phyloP scores from a whole-genome alignment of 352 stramenopile genomes.

The Elongisporangium undulatum region DNA sequence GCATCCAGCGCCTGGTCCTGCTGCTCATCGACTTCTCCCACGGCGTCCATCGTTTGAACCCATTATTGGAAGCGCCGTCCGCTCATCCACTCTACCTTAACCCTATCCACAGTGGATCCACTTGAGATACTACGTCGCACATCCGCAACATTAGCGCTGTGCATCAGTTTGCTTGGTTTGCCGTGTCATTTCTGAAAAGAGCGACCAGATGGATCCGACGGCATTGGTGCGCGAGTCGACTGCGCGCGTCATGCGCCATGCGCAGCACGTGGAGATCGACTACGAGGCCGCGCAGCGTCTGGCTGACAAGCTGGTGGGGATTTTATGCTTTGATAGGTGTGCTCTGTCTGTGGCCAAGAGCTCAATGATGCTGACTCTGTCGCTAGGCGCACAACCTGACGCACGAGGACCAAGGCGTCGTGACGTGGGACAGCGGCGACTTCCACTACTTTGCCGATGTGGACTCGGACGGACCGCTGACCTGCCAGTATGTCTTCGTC shows the following conservation, averaged over 20 bases:
- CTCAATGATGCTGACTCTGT: background rate
- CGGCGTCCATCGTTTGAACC: too few species aligned
- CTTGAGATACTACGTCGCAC: too few species aligned
- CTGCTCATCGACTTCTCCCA: too few species aligned
- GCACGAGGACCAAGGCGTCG: constrained; percentile 29
- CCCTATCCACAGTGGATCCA: too few species aligned
- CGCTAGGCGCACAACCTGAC: constrained; percentile 27
- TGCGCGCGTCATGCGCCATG: constrained; percentile 31
- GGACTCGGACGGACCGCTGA: constrained; percentile 54
- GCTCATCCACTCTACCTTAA: too few species aligned
- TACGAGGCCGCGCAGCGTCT: constrained; percentile 20
- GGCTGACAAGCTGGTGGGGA: constrained; percentile 40
- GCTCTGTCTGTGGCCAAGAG: too few species aligned
- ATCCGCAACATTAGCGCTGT: too few species aligned
- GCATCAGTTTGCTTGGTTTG: background rate
- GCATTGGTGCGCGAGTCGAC: constrained; percentile 44
- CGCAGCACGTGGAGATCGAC: constrained; percentile 37
- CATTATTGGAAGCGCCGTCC: too few species aligned
- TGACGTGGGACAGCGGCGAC: constrained; percentile 74
- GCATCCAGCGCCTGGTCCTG: too few species aligned
- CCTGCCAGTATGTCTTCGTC: constrained; percentile 86
- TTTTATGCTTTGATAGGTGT: too few species aligned
- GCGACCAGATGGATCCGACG: constrained; percentile 49
- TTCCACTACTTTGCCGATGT: constrained; percentile 85
- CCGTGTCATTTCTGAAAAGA: background rate